Evolutionary conservation across 164 flowering plant genomes (phyloP).

Genomic region (Paratinospora sagittata): DNA sequence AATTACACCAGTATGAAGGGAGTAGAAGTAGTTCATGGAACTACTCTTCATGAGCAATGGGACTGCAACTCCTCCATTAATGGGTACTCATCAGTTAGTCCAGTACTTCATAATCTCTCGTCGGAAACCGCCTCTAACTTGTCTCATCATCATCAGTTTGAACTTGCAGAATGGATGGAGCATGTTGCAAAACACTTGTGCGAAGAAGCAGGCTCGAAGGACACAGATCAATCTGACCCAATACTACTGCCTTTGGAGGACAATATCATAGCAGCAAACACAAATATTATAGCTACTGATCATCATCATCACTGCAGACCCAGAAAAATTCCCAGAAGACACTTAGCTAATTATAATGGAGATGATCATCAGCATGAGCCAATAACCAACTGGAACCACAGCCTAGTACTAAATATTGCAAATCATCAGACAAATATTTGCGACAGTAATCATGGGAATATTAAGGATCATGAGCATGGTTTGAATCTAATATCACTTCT

Average conservation of each 20-base stretch:
- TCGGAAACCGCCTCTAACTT: too few species aligned
- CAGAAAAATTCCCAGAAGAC: slow-evolving; percentile 20
- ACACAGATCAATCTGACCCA: slow-evolving; percentile 13
- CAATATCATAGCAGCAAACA: slow-evolving; percentile 2
- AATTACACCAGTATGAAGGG: slow-evolving; percentile 24
- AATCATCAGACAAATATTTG: too few species aligned
- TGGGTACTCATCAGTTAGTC: slow-evolving; percentile 2
- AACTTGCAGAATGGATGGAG: slow-evolving; percentile 63
- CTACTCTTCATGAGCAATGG: slow-evolving; percentile 47
- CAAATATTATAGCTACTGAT: too few species aligned
- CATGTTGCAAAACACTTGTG: slow-evolving; percentile 43
- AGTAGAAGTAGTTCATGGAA: slow-evolving; percentile 38
- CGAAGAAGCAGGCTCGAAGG: slow-evolving; percentile 28
- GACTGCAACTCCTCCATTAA: slow-evolving; percentile 19
- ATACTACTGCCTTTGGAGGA: slow-evolving; percentile 14
- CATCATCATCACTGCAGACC: slow-evolving; percentile 22
- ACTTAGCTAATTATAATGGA: slow-evolving; percentile 10
- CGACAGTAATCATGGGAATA: too few species aligned
- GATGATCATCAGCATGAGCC: too few species aligned
- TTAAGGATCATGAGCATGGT: slow-evolving; percentile 36
- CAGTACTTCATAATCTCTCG: too few species aligned
- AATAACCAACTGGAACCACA: slow-evolving; percentile 20
- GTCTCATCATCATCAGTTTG: slow-evolving; percentile 21
- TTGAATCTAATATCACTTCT: slow-evolving; percentile 41
- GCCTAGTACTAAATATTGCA: background rate